Conservation (phyloP, 208 protist species). For the Acanthamoeba royreba region DNA sequence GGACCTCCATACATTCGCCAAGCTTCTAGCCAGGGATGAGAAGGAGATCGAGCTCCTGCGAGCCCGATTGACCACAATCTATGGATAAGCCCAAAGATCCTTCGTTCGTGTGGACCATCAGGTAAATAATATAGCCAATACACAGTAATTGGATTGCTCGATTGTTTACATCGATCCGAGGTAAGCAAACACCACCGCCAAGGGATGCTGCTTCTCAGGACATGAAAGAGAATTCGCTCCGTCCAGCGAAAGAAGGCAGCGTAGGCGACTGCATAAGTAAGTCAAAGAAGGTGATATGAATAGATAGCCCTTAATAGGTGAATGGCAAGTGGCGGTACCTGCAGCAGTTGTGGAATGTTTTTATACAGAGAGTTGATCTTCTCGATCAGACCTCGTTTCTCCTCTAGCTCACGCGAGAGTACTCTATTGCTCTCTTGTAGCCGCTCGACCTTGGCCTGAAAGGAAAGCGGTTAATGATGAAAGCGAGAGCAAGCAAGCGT, state of each 20-base stretch:
- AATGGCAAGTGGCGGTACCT: background rate
- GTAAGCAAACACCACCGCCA: too few relatives aligned
- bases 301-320: background rate
- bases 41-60: background rate
- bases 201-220: too few relatives aligned
- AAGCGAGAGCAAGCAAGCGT: too few relatives aligned
- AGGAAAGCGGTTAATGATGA: too few relatives aligned
- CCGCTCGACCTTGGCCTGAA: background rate
- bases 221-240: background rate
- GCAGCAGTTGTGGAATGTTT: background rate
- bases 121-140: too few relatives aligned
- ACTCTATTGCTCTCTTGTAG: background rate
- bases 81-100: background rate
- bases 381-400: background rate
- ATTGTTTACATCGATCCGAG: too few relatives aligned
- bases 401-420: background rate
- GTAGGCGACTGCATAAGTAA: background rate
- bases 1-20: background rate
- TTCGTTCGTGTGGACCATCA: too few relatives aligned
- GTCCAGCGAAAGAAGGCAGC: background rate
- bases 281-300: background rate
- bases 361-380: conserved; percentile 37
- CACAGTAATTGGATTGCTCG: too few relatives aligned
- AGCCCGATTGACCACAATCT: background rate
- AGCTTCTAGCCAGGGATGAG: background rate